Evolutionary conservation across 1,139 yeast species (phyloP).

Genomic region (Sugiyamaella neomexicana): DNA sequence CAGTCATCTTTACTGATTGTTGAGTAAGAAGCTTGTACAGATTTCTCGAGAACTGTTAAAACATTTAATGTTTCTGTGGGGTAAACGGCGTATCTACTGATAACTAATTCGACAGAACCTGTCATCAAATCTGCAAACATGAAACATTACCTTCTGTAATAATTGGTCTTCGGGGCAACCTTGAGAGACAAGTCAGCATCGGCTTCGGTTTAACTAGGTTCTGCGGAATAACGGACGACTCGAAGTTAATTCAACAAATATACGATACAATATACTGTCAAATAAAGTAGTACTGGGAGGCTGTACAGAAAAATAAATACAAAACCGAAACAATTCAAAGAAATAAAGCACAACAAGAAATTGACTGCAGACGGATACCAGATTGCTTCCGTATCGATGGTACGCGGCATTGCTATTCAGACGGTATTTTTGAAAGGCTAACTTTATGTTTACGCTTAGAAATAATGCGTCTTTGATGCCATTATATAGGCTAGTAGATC

Average conservation of each 20-base stretch:
- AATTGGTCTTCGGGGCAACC: neutral
- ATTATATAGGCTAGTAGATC: too few relatives aligned
- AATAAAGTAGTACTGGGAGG: neutral
- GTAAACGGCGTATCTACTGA: neutral
- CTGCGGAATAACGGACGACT: too few relatives aligned
- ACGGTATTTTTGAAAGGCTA: neutral
- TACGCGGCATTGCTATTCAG: neutral
- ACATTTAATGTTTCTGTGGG: neutral
- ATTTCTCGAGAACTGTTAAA: too few relatives aligned
- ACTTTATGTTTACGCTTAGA: too few relatives aligned
- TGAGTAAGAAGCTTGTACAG: neutral
- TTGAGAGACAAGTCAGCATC: neutral
- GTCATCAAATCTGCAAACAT: neutral
- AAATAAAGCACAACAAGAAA: neutral
- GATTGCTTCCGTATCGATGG: neutral
- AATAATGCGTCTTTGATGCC: too few relatives aligned
- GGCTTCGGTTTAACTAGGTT: neutral
- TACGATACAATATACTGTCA: neutral
- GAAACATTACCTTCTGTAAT: neutral
- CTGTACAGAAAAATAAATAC: neutral
- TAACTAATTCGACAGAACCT: neutral
- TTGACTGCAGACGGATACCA: neutral
- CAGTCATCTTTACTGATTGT: neutral
- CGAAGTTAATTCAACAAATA: neutral
- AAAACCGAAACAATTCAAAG: neutral